Evolutionary conservation across 2,329 filamentous ascomycete species (phyloP).

Genomic region (Aspergillus fijiensis): DNA sequence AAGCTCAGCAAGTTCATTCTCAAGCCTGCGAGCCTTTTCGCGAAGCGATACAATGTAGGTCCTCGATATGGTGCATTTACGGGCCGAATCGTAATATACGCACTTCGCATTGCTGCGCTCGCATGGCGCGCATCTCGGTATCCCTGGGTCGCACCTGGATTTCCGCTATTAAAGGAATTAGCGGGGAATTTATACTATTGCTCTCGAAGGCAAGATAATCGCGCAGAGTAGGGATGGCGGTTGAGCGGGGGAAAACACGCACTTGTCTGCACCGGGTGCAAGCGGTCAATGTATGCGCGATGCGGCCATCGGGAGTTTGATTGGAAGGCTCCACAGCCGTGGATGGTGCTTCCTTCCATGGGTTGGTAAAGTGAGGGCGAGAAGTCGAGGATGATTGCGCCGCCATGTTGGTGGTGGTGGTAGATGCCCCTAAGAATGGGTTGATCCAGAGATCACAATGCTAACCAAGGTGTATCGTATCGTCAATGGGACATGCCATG

Average conservation of each 20-base stretch:
- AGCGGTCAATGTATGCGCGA: slow-evolving; percentile 50
- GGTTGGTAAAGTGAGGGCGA: slow-evolving; percentile 27
- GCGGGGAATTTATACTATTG: background rate
- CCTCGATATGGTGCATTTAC: slow-evolving; percentile 80
- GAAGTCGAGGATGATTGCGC: slow-evolving; percentile 17
- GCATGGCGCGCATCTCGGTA: slow-evolving; percentile 89
- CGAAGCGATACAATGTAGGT: slow-evolving; percentile 91
- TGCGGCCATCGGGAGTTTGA: slow-evolving; percentile 38
- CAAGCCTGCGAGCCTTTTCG: slow-evolving; percentile 77
- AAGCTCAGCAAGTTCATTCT: slow-evolving; percentile 75
- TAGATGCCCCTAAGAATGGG: slow-evolving; percentile 9
- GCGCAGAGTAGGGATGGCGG: background rate
- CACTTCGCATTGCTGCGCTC: slow-evolving; percentile 87
- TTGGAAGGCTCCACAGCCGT: slow-evolving; percentile 29
- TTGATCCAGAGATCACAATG: slow-evolving; percentile 6
- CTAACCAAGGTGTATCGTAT: background rate
- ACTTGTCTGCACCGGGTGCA: slow-evolving; percentile 53
- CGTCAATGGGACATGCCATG: slow-evolving; percentile 14
- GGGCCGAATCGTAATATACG: slow-evolving; percentile 91
- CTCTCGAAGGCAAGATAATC: background rate
- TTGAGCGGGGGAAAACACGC: slow-evolving; percentile 21
- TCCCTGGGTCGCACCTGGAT: slow-evolving; percentile 88
- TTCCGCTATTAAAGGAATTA: slow-evolving; percentile 65
- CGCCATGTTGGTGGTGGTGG: slow-evolving; percentile 23
- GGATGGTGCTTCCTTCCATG: slow-evolving; percentile 28